Percentiles rank a stretch among this genome's conserved stretches.
Conservation (phyloP, 2,329 filamentous ascomycete species). For the Monascus ruber region DNA sequence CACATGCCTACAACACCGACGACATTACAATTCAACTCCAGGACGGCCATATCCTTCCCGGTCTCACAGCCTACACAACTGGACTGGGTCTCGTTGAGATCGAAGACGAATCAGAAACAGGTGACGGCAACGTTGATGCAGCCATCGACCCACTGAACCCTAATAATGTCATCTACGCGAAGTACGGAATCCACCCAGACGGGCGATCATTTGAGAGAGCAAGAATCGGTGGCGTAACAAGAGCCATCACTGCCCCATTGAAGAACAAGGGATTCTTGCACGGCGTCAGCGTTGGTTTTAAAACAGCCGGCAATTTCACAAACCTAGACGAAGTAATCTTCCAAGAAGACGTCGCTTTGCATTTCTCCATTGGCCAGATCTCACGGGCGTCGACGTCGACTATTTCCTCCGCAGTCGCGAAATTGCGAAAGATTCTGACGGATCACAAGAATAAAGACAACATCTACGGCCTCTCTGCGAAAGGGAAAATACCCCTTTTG, state of each 20-base stretch:
- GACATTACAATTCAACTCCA: constrained; percentile 22
- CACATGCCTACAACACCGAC: too few relatives aligned
- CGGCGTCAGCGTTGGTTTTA: constrained; percentile 50
- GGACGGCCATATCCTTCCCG: constrained; percentile 50
- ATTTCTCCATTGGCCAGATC: constrained; percentile 35
- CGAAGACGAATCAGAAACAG: constrained; percentile 40
- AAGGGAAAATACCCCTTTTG: constrained; percentile 29
- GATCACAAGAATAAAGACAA: constrained; percentile 25
- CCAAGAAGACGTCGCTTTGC: constrained; percentile 42
- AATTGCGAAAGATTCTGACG: constrained; percentile 26
- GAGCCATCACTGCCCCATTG: constrained; percentile 46
- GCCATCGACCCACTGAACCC: constrained; percentile 39
- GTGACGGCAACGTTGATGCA: constrained; percentile 40
- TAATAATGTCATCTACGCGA: constrained; percentile 24
- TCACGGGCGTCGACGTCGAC: constrained; percentile 21
- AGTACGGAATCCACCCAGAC: constrained; percentile 36
- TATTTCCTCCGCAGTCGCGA: constrained; percentile 17
- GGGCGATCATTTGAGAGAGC: constrained; percentile 46
- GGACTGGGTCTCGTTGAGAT: constrained; percentile 54
- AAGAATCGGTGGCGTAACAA: constrained; percentile 46
- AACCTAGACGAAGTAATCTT: constrained; percentile 42
- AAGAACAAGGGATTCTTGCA: constrained; percentile 37
- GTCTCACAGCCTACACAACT: constrained; percentile 51
- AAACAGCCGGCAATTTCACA: constrained; percentile 38
- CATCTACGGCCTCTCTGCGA: constrained; percentile 27